Base-by-base conservation (phyloP, 202 grass and related monocot genomes). In the Setaria italica region DNA sequence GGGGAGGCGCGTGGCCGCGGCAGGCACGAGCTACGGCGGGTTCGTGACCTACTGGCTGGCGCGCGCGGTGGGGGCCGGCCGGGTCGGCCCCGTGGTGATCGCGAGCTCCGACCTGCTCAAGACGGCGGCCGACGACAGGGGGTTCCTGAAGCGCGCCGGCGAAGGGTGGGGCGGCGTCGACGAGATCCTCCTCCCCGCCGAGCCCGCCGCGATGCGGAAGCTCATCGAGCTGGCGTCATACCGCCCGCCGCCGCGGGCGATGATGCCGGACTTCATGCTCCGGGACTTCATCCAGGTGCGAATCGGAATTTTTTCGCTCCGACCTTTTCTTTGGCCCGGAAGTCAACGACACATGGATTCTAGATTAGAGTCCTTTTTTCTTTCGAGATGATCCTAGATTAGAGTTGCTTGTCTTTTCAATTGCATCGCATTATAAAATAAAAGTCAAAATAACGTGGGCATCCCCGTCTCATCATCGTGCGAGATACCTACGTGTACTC, bases 41-140 rank as follows among this genome's bases (percentile, higher is more conserved):
- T 98, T 95, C 81, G 91, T 98, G 30, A 70, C 93, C 0, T 98
- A 98, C 87, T 87, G 92, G 85, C 79, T 98, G 65, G 93, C 91
- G 21, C 81, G 88, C 51, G 51, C 39, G 46, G 77, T 88, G 34
- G 95, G 93, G 11, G 2, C 58, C 0, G 72, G 6, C 17, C 72
- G 84, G 53, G 91, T 95, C 0, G 89, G 80, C 6, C 90, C 88
- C 55, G 89, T 98, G 80, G 95, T 98, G 83, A 92, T 95, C 85
- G 95, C 93, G 3, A 98, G 95, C 85, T 98, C 93, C 70, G 50
- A 98, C 80, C 50, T 98, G 84, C 89, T 98, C 67, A 98, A 98
- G 85, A 89, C 85, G 43, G 82, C 82, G 32, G 93, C 67, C 2
- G 95, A 98, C 71, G 91, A 92, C 71, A 47, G 77, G 59, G 91